phyloP scores from a whole-genome alignment of 345 rosid genomes.

The Gossypium anomalum region DNA sequence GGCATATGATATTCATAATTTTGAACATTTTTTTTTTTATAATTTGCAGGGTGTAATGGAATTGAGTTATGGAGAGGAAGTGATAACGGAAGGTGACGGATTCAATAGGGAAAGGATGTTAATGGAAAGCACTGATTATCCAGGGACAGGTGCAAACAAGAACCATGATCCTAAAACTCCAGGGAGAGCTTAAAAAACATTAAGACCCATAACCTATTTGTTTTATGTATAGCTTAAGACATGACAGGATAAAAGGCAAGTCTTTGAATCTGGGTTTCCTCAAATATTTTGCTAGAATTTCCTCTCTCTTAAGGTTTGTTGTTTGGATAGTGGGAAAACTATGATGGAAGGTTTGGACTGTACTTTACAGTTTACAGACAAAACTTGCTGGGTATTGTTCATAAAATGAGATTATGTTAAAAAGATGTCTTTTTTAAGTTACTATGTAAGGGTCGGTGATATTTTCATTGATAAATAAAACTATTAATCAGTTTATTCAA shows the following conservation, averaged over 20 bases:
- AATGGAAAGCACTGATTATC: conserved; percentile 51
- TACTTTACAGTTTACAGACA: background rate
- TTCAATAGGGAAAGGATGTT: conserved; percentile 44
- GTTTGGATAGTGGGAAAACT: background rate
- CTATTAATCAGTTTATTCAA: background rate
- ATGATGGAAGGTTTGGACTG: background rate
- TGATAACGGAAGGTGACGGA: conserved; percentile 10
- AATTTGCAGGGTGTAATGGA: conserved; percentile 28
- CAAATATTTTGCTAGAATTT: background rate
- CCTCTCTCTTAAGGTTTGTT: conserved; percentile 5
- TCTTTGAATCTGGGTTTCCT: conserved; percentile 12
- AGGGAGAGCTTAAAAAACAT: conserved; percentile 25
- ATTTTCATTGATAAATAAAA: background rate
- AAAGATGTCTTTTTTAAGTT: background rate
- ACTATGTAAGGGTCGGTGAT: background rate
- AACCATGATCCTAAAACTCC: conserved; percentile 62
- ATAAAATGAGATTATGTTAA: background rate
- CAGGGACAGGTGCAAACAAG: conserved; percentile 68
- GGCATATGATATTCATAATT: background rate
- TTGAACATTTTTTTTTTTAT: background rate
- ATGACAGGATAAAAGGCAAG: background rate
- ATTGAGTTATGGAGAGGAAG: conserved; percentile 19
- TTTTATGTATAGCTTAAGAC: conserved; percentile 10
- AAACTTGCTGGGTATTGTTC: background rate
- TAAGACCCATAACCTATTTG: background rate